Evolutionary conservation across 306 rosid species (phyloP), one percentile per base, ranked within the genome.

Genomic region (Cajanus cajan): DNA sequence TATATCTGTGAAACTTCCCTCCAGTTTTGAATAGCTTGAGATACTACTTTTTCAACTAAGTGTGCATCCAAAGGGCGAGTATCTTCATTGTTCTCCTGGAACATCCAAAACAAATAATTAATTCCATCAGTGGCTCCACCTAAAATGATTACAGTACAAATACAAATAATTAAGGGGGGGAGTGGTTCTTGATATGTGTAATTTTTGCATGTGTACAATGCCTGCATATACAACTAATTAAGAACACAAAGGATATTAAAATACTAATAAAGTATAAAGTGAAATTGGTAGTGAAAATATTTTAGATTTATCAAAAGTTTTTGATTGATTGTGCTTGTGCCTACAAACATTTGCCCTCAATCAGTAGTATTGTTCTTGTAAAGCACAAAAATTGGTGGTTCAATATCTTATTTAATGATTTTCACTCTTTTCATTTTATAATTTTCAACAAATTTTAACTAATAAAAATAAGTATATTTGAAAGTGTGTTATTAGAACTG

Each of bases 11-110:
- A 64, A 37, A 62, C 80, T 74, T 82, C 76, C 34, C 77, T 80
- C 95, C 95, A 90, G 74, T 61, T 87, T 77, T 74, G 89, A 82
- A 90, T 85, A 50, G 95, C 95, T 83, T 74, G 72, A 79, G 83
- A 74, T 82, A 90, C 80, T 34, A 83, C 88, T 83, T 80, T 59
- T 82, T 85, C 79, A 37, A 88, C 68, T 51, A 68, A 37, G 33
- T 82, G 66, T 18, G 74, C 84, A 81, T 85, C 87, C 82, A 85
- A 68, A 61, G 22, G 48, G 10, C 76, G 25, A 45, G 37, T 77
- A 71, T 76, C 84, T 85, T 63, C 72, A 45, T 76, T 76, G 8
- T 78, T 77, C 77, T 86, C 86, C 91, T 86, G 81, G 6, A 4
- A 76, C 66, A 72, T 79, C 44, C 37, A 64, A 16, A 16, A 81